Base-by-base conservation (phyloP, 176 grass and related monocot species). In the Saccharum spontaneum region DNA sequence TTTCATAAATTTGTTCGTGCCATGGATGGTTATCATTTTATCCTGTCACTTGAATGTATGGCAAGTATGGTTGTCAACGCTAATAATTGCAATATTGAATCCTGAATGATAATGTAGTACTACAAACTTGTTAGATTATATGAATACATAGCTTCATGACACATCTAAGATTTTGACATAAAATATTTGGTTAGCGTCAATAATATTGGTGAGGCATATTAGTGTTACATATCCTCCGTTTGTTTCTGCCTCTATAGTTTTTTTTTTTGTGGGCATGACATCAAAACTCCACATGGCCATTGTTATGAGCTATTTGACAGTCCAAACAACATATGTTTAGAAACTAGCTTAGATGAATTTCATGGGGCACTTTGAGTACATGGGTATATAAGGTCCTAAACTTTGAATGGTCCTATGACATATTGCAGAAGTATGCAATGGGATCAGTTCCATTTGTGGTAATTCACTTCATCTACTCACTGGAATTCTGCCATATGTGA, bases 401-500 rank as follows among this genome's bases (percentile, higher is more conserved):
- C 12, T 30, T 73, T 30, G 41, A 48, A 73, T 43, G n/a, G 15
- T 9, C 52, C 46, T 16, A 14, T 30, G 45, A 15, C 45, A 26
- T 65, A 37, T 49, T 67, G 33, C 34, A 6, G 39, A 65, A 57
- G 16, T 54, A 40, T 17, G 18, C 50, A 65, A 64, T 73, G n/a
- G 22, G 13, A 65, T 64, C 22, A 63, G 30, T 80, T n/a, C 10
- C 38, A 80, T 66, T 67, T 52, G 4, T 73, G 71, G 0, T 34
- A 7, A 44, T 41, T 36, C 12, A 71, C 50, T 37, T 38, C 22
- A 12, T 57, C 39, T 30, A n/a, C 31, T 54, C 31, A 12, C 15
- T 84, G 55, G 55, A 59, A 28, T 78, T 7, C 12, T 62, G 2
- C n/a, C 54, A 74, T 83, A 13, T 63, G 5, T 83, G 16, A 73